phyloP scores from a whole-genome alignment of 495 filamentous ascomycete species.

The Rostrohypoxylon terebratum region DNA sequence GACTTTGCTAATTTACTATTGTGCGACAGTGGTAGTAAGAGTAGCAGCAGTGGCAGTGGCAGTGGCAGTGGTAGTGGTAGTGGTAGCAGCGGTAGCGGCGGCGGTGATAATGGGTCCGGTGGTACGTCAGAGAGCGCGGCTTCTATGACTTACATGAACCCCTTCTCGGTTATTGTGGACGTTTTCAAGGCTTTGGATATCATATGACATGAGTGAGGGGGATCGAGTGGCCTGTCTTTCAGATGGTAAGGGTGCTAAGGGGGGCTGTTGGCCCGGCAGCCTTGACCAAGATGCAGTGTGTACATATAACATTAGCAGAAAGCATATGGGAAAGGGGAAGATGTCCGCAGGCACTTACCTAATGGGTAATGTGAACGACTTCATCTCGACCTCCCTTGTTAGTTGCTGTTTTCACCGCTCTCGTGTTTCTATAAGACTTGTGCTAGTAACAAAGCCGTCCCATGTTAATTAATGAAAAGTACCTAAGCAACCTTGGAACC shows the following conservation, averaged over 20 bases:
- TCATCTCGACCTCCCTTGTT: not conserved
- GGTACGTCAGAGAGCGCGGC: conserved; percentile 13
- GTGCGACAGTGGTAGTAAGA: not conserved
- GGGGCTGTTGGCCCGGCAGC: not conserved
- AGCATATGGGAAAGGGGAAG: not conserved
- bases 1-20: conserved; percentile 12
- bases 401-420: too few relatives aligned
- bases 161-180: conserved; percentile 31
- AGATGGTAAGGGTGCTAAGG: not conserved
- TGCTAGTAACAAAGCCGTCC: too few relatives aligned
- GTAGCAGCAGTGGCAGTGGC: not conserved
- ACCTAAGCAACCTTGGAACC: too few relatives aligned
- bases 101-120: not conserved
- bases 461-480: not conserved
- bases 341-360: too few relatives aligned
- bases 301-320: not conserved
- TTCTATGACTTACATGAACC: conserved; percentile 33
- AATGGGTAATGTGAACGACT: not conserved
- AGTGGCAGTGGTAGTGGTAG: not conserved
- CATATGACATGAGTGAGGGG: not conserved
- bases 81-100: not conserved
- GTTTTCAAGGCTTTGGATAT: conserved; percentile 24
- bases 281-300: not conserved
- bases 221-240: not conserved
- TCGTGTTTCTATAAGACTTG: too few relatives aligned